phyloP scores from a whole-genome alignment of 768 basidiomycete genomes.

The Mycena filopes region DNA sequence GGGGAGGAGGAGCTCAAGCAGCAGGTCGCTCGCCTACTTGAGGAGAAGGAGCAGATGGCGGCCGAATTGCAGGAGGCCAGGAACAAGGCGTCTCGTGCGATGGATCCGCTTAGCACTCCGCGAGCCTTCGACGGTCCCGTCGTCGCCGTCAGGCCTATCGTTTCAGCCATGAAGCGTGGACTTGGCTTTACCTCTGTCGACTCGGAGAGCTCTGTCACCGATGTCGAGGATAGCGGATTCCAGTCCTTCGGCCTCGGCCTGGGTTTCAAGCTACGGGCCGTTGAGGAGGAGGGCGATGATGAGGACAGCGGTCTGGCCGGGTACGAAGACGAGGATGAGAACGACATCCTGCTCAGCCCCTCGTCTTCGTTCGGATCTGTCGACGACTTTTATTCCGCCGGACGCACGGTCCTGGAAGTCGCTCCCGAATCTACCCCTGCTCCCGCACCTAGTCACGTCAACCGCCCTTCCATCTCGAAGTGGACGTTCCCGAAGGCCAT shows the following conservation, averaged over 20 bases:
- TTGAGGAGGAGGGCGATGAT: conserved; percentile 67
- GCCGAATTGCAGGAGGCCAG: conserved; percentile 66
- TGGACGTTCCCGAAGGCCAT: conserved; percentile 72
- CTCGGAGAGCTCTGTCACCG: conserved; percentile 71
- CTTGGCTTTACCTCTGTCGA: conserved; percentile 70
- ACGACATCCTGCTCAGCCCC: conserved; percentile 58
- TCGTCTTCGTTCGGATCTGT: conserved; percentile 67
- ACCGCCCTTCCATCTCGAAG: conserved; percentile 64
- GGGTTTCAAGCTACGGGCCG: conserved; percentile 63
- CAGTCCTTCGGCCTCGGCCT: conserved; percentile 48
- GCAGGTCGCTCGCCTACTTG: conserved; percentile 44
- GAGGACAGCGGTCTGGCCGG: conserved; percentile 68
- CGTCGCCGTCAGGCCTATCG: conserved; percentile 34
- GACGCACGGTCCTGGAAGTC: conserved; percentile 37
- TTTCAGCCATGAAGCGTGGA: conserved; percentile 52
- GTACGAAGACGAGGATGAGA: conserved; percentile 78
- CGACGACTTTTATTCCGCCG: conserved; percentile 54
- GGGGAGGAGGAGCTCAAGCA: conserved; percentile 51
- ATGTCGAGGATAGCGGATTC: conserved; percentile 69
- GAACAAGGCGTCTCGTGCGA: conserved; percentile 44
- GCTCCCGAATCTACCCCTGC: conserved; percentile 32
- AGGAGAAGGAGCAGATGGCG: conserved; percentile 53
- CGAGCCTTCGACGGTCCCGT: conserved; percentile 43
- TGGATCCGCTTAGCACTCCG: conserved; percentile 55
- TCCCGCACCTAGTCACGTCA: conserved; percentile 41